Percentiles rank a stretch among this genome's conserved stretches.
These are phyloP conservation scores for Opeltia flavorubescens DNA, from an alignment of 495 filamentous ascomycete species.

Conservation along the genomic window DNA sequence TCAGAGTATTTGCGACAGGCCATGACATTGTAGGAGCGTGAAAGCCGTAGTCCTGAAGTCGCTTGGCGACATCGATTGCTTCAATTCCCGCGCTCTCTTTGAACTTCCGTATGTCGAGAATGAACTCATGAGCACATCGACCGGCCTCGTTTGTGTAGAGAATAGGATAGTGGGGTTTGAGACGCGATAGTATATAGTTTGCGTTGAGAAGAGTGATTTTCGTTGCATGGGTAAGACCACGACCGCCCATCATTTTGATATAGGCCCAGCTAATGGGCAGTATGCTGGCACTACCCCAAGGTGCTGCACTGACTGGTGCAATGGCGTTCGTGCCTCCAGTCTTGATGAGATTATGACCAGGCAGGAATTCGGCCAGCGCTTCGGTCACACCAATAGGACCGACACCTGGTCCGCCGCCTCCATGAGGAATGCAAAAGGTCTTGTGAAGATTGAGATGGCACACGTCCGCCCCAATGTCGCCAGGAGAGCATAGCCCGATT, in stretches of 20 bases:
- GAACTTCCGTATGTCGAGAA: slow-evolving; percentile 80
- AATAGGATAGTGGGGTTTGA: slow-evolving; percentile 81
- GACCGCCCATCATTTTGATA: slow-evolving; percentile 89
- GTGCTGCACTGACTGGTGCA: slow-evolving; percentile 69
- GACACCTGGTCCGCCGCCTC: slow-evolving; percentile 88
- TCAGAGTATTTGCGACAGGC: slow-evolving; percentile 91
- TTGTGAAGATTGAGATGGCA: slow-evolving; percentile 98
- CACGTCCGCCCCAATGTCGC: slow-evolving; percentile 93
- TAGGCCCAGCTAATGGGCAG: slow-evolving; percentile 96
- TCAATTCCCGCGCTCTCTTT: slow-evolving; percentile 76
- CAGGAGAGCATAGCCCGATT: slow-evolving; percentile 91
- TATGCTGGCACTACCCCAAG: slow-evolving; percentile 86
- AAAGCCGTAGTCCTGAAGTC: slow-evolving; percentile 96
- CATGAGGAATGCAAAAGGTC: slow-evolving; percentile 98
- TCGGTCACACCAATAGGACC: slow-evolving; percentile 87
- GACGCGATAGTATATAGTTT: slow-evolving; percentile 89
- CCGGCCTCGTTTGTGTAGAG: slow-evolving; percentile 81
- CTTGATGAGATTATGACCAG: slow-evolving; percentile 51
- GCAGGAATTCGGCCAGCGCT: slow-evolving; percentile 68
- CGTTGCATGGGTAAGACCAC: slow-evolving; percentile 85
- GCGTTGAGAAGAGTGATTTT: slow-evolving; percentile 91
- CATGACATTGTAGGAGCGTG: slow-evolving; percentile 98
- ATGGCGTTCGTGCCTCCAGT: slow-evolving; percentile 50
- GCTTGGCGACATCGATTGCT: slow-evolving; percentile 94
- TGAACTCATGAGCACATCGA: slow-evolving; percentile 96